Base-by-base conservation (phyloP, 352 stramenopile species). In the Pythium coloratum region DNA sequence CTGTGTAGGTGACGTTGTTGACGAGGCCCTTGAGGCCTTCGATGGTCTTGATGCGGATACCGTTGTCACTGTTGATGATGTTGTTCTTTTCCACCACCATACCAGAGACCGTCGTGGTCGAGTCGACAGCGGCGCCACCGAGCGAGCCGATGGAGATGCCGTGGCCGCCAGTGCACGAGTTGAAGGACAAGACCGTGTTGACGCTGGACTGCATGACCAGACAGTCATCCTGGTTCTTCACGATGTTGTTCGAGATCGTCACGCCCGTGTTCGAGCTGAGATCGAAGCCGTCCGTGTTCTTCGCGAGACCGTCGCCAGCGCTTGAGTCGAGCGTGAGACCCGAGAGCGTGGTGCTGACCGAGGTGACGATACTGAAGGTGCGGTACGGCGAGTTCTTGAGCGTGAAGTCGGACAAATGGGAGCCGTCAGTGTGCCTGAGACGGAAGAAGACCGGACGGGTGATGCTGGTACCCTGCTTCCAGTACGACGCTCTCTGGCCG, bases 11-110 rank as follows among this genome's bases (percentile, higher is more conserved):
- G 7, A 68, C 57, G 34, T 60, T 46, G 4, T 54, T 54, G 9
- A 80, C 70, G 2, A 66, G 12, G 3, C 70, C 73, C 50, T 69
- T 69, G 9, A 59, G n/a, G 18, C 26, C 59, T 18, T 75, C 14
- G 62, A 78, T 71, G 16, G 71, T 75, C 44, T 77, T 78, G 65
- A 81, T 81, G 8, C 72, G 72, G n/a, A 80, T 50, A 2, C 73
- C 73, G 59, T 80, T 77, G 59, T 58, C 36, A 58, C 57, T 65
- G 70, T 81, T 40, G 32, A 67, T 18, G 66, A 80, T 80, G 55
- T 59, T 66, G 70, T 76, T 77, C 61, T 70, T 69, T 6, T 65
- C 32, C 0, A 78, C 71, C 6, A 56, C 55, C 6, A 81, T 57
- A 20, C 62, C 54, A 0, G 40, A 55, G 51, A 80, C 63, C n/a